Base-by-base conservation (phyloP, 306 rosid genomes). In the Citrullus mucosospermus region DNA sequence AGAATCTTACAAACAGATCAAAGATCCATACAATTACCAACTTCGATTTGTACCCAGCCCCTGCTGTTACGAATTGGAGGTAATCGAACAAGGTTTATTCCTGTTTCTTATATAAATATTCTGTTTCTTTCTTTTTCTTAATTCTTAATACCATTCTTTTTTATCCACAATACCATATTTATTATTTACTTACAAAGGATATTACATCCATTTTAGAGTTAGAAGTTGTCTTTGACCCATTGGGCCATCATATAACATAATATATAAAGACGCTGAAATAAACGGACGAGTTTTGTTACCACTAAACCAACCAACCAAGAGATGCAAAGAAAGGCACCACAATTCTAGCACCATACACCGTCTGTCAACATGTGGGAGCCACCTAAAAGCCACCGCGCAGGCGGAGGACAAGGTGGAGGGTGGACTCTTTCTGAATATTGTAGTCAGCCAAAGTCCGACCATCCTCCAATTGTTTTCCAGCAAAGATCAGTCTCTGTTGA, bases 381-480 rank as follows among this genome's bases (percentile, higher is more conserved):
- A 14, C 28, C 72, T 66, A 66, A 66, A 66, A 16, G 48, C 72
- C 72, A 66, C 72, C 72, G 12, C 43, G 68, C 38, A 62, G 68
- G 32, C 41, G 68, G 68, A 62, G 68, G 68, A 62, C 68, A 16
- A 63, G 70, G 30, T 15, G 69, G 43, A 62, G 69, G 69, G 69
- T 62, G 20, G 70, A 63, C 44, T 63, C 66, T 11, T 60, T 63
- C 44, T 63, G 70, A 16, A 63, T 63, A 44, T 63, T 63, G 46
- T 63, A 63, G 14, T 63, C 70, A 4, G 70, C 70, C 44, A 16
- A 15, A 63, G 70, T 63, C 9, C 70, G 43, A 6, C 70, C 70
- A 7, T 63, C 70, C 44, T 63, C 78, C 81, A 10, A 58, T 69
- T 14, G 84, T 34, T 63, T 63, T 4, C 46, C 70, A 63, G 70